Evolutionary conservation across 345 rosid genomes (phyloP), one percentile per base, ranked within the genome.

Genomic region (Noccaea bulbosa): DNA sequence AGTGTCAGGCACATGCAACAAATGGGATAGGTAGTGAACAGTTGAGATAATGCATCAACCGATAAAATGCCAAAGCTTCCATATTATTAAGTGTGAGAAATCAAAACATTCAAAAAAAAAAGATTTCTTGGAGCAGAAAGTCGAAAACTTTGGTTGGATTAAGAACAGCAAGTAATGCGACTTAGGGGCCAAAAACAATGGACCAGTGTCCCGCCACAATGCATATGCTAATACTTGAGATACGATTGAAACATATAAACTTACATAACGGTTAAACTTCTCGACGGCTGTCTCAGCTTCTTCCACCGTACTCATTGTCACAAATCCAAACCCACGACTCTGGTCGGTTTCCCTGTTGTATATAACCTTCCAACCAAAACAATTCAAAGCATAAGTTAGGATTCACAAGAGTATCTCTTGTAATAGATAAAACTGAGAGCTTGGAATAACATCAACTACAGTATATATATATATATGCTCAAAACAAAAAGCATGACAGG

Each of bases 251-350:
- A 63, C 11, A 64, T 71, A 14, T 7, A 12, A 80, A 78, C 97
- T 85, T 79, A 91, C 97, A 79, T 83, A 86, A 57, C 89, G 84
- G 72, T 85, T 71, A 46, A 89, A 75, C 77, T 78, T 75, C 16
- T 89, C 95, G 1, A 82, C 88, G 54, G 94, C 98, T 71, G 69
- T 83, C 57, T 93, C 98, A 33, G 94, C 94, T 81, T 93, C 97
- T 41, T 87, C 94, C 64, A 89, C 91, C 0, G 87, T 80, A 70
- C 92, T 91, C 96, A 93, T 89, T 1, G 91, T 87, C 77, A 93
- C 96, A 24, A 93, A 93, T 48, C 98, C 97, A 51, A 93, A 93
- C 15, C 98, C 98, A 37, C 98, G 89, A 50, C 98, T 93, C 72
- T 77, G 84, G 60, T 93, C 92, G 11, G 86, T 93, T 58, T 88